phyloP scores from a whole-genome alignment of 805 yeast species.

The Ascoidea asiatica region DNA sequence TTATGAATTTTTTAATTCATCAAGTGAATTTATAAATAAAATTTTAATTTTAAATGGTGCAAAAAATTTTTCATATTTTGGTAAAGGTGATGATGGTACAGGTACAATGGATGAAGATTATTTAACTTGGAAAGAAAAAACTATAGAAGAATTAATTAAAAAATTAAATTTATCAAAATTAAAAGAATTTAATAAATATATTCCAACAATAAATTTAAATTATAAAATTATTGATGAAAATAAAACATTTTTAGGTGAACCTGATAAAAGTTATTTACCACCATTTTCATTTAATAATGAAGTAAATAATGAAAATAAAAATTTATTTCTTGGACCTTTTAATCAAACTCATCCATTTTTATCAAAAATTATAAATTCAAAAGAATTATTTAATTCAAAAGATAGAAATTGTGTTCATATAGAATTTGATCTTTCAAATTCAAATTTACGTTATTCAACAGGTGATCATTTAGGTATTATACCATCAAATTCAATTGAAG shows the following conservation, averaged over 20 bases:
- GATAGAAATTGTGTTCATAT: conserved; percentile 62
- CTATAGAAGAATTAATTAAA: conserved; percentile 54
- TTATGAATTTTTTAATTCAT: conserved; percentile 81
- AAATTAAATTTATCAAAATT: conserved; percentile 51
- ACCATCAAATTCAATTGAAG: conserved; percentile 79
- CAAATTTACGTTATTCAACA: conserved; percentile 74
- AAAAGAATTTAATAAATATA: conserved; percentile 70
- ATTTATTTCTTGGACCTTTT: conserved; percentile 50
- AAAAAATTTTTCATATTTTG: conserved; percentile 56
- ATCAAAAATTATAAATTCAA: conserved; percentile 47
- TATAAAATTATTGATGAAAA: conserved; percentile 25
- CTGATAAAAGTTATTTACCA: conserved; percentile 44
- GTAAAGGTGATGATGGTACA: conserved; percentile 90
- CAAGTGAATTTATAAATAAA: conserved; percentile 46
- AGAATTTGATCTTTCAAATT: conserved; percentile 69
- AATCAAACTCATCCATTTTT: conserved; percentile 72
- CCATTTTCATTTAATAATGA: too few species aligned
- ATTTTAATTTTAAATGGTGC: conserved; percentile 55
- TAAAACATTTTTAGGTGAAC: conserved; percentile 71
- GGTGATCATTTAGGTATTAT: conserved; percentile 95
- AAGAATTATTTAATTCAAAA: conserved; percentile 54
- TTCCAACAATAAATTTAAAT: conserved; percentile 44
- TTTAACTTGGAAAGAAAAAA: conserved; percentile 78
- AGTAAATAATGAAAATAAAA: conserved; percentile 17
- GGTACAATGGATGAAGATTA: conserved; percentile 95